Conservation (phyloP, 2,329 filamentous ascomycete genomes). For the Fusarium longipes region DNA sequence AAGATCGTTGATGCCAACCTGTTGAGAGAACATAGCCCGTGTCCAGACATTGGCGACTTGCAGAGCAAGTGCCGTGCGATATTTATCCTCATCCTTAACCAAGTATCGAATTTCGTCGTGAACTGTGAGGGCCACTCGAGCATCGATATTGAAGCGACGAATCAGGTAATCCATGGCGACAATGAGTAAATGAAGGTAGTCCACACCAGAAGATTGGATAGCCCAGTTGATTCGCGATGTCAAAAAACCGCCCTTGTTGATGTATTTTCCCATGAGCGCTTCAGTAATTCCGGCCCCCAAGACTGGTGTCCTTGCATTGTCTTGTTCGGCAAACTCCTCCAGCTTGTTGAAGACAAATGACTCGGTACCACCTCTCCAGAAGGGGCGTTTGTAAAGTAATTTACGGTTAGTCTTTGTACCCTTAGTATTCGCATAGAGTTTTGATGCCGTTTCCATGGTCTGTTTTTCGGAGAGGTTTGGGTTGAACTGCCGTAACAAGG, state of each 20-base stretch:
- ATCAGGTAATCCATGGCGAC: slow-evolving; percentile 94
- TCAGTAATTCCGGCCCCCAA: slow-evolving; percentile 96
- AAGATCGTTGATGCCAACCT: slow-evolving; percentile 94
- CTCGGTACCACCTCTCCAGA: slow-evolving; percentile 97
- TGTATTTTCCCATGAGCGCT: slow-evolving; percentile 87
- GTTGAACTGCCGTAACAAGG: slow-evolving; percentile 92
- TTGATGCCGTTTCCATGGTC: slow-evolving; percentile 79
- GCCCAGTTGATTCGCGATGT: slow-evolving; percentile 99
- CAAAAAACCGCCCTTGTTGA: slow-evolving; percentile 91
- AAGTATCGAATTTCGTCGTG: slow-evolving; percentile 98
- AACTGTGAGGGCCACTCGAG: slow-evolving; percentile 90
- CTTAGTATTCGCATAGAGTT: slow-evolving; percentile 89
- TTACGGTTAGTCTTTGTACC: slow-evolving; percentile 85
- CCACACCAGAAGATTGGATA: slow-evolving; percentile 96
- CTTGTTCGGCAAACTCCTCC: slow-evolving; percentile 97
- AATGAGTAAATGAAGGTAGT: slow-evolving; percentile 95
- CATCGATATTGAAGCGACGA: slow-evolving; percentile 84
- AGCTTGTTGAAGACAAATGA: slow-evolving; percentile 98
- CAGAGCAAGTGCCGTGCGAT: slow-evolving; percentile 89
- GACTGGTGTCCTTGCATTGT: slow-evolving; percentile 88
- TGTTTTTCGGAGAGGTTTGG: slow-evolving; percentile 82
- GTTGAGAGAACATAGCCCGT: slow-evolving; percentile 94
- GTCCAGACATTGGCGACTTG: slow-evolving; percentile 98
- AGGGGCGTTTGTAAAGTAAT: slow-evolving; percentile 75
- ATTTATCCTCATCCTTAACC: slow-evolving; percentile 85